Conservation (phyloP, 2,329 filamentous ascomycete genomes). For the Graphilbum ipis-grandicollis region DNA sequence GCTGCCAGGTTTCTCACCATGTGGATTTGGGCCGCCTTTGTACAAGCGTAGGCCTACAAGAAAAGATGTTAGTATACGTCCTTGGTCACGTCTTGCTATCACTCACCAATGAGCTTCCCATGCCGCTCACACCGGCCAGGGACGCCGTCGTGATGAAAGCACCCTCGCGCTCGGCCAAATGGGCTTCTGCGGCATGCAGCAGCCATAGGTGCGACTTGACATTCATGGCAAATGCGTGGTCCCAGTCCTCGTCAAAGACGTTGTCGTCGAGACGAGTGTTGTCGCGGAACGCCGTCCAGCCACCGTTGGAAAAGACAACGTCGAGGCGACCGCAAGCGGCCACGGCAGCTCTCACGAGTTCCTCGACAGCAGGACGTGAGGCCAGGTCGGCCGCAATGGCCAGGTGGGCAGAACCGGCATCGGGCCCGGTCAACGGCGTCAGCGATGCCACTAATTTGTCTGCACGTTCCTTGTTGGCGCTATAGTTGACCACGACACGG, state of each 20-base stretch:
- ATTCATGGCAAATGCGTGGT: constrained; percentile 40
- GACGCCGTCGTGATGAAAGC: constrained; percentile 47
- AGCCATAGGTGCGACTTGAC: constrained; percentile 46
- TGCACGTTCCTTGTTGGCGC: constrained; percentile 41
- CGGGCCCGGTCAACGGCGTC: too few species aligned
- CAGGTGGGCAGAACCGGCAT: too few species aligned
- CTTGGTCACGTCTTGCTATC: neutral
- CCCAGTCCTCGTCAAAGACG: constrained; percentile 40
- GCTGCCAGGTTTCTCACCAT: constrained; percentile 34
- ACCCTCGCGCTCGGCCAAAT: constrained; percentile 39
- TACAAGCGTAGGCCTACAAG: constrained; percentile 50
- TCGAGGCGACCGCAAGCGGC: constrained; percentile 53
- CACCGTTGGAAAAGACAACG: constrained; percentile 59
- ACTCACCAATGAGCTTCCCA: constrained; percentile 37
- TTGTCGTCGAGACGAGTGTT: constrained; percentile 32
- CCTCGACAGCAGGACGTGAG: constrained; percentile 36
- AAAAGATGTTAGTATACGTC: too few species aligned
- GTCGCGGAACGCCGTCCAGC: constrained; percentile 30
- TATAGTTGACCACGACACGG: constrained; percentile 60
- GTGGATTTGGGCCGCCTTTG: constrained; percentile 55
- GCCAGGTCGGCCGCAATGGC: constrained; percentile 51
- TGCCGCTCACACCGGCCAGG: constrained; percentile 44
- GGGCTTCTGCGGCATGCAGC: constrained; percentile 32
- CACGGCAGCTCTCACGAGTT: constrained; percentile 41
- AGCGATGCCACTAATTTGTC: constrained; percentile 34